Evolutionary conservation across 1,284 basidiomycete species (phyloP), one percentile per base, ranked within the genome.

Genomic region (Puccinia coronata): DNA sequence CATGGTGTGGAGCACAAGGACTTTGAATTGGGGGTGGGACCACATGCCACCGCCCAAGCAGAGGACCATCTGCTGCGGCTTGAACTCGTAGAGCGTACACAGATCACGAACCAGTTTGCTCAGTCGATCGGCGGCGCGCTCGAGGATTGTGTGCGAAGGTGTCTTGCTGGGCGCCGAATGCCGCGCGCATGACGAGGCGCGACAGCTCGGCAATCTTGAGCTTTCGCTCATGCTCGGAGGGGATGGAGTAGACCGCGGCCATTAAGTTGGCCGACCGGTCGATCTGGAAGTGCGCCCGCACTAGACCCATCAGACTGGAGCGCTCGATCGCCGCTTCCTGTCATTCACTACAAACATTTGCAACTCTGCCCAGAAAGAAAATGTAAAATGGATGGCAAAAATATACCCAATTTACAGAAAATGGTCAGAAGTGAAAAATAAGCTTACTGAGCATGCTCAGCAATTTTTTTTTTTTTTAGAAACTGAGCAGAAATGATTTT

Each of bases 31-130:
- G 51, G 55, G 28, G 49, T 71, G 63, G 8, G 23, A 53, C 78
- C 78, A 80, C 78, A 80, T 80, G 3, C 78, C 78, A 14, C 78
- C 78, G 25, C 69, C 78, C 47, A 80, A 51, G 9, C 51, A 80
- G 9, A 80, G 47, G 9, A 72, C 78, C 41, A 47, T 12, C 3
- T 63, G 49, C 2, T 34, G 0, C 1, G 78, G 67, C 16, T 14
- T 8, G 23, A 80, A 39, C 1, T 61, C 12, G 71, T 80, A 69
- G 31, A 63, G 20, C 2, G 28, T 23, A 63, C 69, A 71, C 5
- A 80, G 39, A 16, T 51, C 25, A 3, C 18, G 23, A 16, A 72
- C 43, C 12, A 80, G 36, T 25, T 71, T 28, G 49, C 69, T 72
- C 28, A 80, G 63, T 25, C 55, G 41, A 6, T 63, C 0, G 18